Percentiles rank a stretch among this genome's conserved stretches.
Conservation (phyloP, 768 basidiomycete genomes). For the Lactarius akahatsu region DNA sequence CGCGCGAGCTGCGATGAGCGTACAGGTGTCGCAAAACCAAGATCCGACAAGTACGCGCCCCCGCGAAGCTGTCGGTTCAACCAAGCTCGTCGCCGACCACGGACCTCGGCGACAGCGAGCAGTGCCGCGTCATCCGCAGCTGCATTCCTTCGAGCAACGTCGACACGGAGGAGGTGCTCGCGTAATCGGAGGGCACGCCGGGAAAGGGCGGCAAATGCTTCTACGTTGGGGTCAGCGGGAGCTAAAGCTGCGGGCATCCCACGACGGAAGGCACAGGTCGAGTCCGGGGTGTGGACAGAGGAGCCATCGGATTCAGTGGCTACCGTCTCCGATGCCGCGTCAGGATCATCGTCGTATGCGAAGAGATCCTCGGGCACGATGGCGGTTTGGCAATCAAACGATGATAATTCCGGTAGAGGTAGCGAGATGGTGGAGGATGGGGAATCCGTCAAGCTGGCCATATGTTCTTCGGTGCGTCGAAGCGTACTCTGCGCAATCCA, state of each 20-base stretch:
- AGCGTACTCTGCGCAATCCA: slow-evolving; percentile 59
- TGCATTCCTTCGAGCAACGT: slow-evolving; percentile 41
- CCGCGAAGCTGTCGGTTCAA: slow-evolving; percentile 49
- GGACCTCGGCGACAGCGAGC: slow-evolving; percentile 49
- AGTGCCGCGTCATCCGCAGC: slow-evolving; percentile 38
- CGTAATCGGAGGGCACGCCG: slow-evolving; percentile 34
- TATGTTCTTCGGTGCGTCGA: slow-evolving; percentile 43
- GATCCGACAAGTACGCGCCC: slow-evolving; percentile 36
- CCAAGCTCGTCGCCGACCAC: slow-evolving; percentile 67
- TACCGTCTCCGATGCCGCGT: slow-evolving; percentile 26
- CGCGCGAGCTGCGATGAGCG: slow-evolving; percentile 51
- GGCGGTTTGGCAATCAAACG: slow-evolving; percentile 21
- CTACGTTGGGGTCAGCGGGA: slow-evolving; percentile 28
- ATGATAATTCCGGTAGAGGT: slow-evolving; percentile 18
- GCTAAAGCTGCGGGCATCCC: slow-evolving; percentile 23
- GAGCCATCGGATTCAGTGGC: slow-evolving; percentile 49
- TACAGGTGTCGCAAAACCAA: slow-evolving; percentile 52
- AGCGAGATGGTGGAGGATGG: slow-evolving; percentile 21
- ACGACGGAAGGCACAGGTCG: slow-evolving; percentile 34
- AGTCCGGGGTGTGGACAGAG: slow-evolving; percentile 46
- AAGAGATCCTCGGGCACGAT: slow-evolving; percentile 25
- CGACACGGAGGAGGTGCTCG: slow-evolving; percentile 42
- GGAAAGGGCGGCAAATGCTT: slow-evolving; percentile 35
- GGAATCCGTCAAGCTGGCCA: slow-evolving; percentile 23
- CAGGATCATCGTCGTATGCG: slow-evolving; percentile 42